phyloP scores from a whole-genome alignment of 345 rosid genomes.

The Lepidium didymum region DNA sequence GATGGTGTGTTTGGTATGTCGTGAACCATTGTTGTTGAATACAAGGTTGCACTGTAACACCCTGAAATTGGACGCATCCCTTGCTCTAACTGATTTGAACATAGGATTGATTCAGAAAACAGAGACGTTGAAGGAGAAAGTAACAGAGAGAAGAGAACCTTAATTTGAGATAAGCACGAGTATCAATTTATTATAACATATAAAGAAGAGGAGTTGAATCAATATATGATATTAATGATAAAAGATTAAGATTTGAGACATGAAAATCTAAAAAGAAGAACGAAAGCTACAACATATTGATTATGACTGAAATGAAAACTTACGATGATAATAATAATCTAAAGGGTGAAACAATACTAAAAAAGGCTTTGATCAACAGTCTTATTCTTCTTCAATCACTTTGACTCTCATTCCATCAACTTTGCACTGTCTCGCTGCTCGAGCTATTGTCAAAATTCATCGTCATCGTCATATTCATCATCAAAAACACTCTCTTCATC shows the following conservation, averaged over 20 bases:
- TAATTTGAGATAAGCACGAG: slow-evolving; percentile 10
- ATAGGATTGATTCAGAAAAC: not conserved
- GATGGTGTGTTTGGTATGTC: slow-evolving; percentile 34
- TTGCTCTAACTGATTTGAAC: slow-evolving; percentile 28
- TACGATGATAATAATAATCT: not conserved
- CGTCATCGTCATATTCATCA: no score
- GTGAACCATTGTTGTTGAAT: slow-evolving; percentile 26
- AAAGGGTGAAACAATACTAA: no score
- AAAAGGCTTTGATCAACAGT: no score
- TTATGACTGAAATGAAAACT: not conserved
- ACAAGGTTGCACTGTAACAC: slow-evolving; percentile 15
- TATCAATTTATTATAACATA: not conserved
- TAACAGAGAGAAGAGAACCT: not conserved
- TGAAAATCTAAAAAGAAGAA: not conserved
- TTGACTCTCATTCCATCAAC: not conserved
- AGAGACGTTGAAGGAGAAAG: not conserved
- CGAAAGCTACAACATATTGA: not conserved
- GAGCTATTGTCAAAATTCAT: not conserved
- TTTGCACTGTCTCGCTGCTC: not conserved
- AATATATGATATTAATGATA: not conserved
- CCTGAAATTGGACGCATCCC: slow-evolving; percentile 21
- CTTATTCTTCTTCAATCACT: not conserved
- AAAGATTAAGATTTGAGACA: not conserved
- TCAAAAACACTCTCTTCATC: no score
- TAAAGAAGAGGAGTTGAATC: not conserved